Evolutionary conservation across 208 protist genomes (phyloP).

Genomic region (Herpetomonas tarakana): DNA sequence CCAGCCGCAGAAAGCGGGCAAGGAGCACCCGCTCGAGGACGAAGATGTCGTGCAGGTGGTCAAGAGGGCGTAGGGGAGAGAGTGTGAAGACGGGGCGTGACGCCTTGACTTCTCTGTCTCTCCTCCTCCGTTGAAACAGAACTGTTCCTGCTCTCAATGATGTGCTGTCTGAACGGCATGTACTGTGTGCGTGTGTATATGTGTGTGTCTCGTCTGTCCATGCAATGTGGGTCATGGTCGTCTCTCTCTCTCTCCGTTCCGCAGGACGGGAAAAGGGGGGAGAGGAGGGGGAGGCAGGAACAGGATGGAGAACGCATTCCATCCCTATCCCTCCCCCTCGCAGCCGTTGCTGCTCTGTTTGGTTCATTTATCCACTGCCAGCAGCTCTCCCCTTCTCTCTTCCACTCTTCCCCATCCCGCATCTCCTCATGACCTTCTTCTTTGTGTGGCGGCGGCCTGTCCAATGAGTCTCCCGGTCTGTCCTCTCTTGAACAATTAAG

Average conservation of each 20-base stretch:
- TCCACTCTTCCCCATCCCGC: too few species aligned
- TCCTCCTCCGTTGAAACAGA: too few species aligned
- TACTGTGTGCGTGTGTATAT: constrained; percentile 1
- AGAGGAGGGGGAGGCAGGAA: neutral
- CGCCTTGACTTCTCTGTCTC: neutral
- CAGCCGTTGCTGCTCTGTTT: neutral
- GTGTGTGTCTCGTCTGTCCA: neutral
- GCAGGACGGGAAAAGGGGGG: too few species aligned
- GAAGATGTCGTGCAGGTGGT: constrained; percentile 99
- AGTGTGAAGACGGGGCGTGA: neutral
- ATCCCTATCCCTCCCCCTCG: too few species aligned
- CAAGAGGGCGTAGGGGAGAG: constrained; percentile 90
- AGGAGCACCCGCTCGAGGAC: constrained; percentile 97
- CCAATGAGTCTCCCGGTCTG: too few species aligned
- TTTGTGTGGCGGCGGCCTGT: too few species aligned
- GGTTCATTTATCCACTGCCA: neutral
- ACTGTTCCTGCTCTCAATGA: constrained; percentile 5
- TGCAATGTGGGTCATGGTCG: too few species aligned
- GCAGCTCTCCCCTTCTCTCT: too few species aligned
- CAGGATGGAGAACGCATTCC: neutral
- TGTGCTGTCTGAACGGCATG: neutral
- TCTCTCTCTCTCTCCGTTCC: too few species aligned
- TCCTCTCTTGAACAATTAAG: too few species aligned
- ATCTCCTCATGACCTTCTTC: too few species aligned
- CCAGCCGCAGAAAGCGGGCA: constrained; percentile 96